phyloP scores from a whole-genome alignment of 2,329 filamentous ascomycete species.

The Epichloe coenophiala region DNA sequence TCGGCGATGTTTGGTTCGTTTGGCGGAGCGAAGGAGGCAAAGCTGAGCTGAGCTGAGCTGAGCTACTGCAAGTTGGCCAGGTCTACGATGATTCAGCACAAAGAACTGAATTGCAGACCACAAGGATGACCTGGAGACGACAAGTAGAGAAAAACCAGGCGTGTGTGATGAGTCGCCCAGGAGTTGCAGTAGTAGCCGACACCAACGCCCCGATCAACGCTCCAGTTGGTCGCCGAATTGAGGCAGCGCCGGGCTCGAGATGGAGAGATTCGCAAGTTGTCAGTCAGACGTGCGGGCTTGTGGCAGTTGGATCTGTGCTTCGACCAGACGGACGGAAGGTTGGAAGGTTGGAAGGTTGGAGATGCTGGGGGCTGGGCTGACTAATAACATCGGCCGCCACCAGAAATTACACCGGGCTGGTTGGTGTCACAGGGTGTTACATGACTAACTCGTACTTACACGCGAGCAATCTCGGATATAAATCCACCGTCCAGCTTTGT shows the following conservation, averaged over 20 bases:
- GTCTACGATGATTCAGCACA: too few relatives aligned
- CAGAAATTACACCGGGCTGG: not conserved
- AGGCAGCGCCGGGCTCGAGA: conserved; percentile 1
- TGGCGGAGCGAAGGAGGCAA: too few relatives aligned
- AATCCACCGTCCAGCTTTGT: not conserved
- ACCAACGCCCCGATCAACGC: conserved; percentile 5
- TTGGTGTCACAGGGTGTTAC: not conserved
- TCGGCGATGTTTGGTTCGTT: too few relatives aligned
- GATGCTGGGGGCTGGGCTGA: not conserved
- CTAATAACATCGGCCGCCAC: not conserved
- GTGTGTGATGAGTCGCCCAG: not conserved
- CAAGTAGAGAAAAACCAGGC: too few relatives aligned
- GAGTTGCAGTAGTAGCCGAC: not conserved
- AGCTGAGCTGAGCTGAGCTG: too few relatives aligned
- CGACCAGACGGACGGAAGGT: not conserved
- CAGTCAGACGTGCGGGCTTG: not conserved
- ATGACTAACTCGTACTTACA: not conserved
- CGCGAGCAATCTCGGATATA: not conserved
- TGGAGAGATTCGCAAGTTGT: not conserved
- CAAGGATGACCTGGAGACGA: not conserved
- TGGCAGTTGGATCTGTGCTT: not conserved
- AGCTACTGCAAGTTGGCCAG: too few relatives aligned
- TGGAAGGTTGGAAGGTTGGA: too few relatives aligned
- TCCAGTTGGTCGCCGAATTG: conserved; percentile 1
- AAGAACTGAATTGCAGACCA: not conserved